A percentile compares a stretch with the other conserved stretches of the same genome.
Conservation (phyloP, 257 asterid genomes). For the Lycium ferocissimum region DNA sequence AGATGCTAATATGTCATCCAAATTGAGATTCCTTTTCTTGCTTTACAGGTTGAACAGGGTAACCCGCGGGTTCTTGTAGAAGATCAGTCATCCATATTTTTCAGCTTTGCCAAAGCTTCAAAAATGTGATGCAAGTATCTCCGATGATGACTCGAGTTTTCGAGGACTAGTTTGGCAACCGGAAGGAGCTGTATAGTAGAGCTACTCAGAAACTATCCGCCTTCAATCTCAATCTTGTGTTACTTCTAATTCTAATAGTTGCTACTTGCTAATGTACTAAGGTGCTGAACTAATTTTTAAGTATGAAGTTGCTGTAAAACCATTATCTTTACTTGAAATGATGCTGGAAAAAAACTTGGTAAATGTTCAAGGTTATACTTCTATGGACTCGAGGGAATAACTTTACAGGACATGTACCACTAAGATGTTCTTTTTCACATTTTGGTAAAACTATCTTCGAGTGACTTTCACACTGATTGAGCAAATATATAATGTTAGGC, state of each 20-base stretch:
- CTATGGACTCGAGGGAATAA: background rate
- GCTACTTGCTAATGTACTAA: background rate
- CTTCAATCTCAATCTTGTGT: background rate
- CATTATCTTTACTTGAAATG: background rate
- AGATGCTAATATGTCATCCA: background rate
- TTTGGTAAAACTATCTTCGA: background rate
- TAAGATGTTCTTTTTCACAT: background rate
- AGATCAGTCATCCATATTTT: conserved; percentile 44
- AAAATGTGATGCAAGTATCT: conserved; percentile 36
- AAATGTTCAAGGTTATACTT: background rate
- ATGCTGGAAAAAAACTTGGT: background rate
- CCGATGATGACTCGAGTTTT: background rate
- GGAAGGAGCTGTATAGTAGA: conserved; percentile 15
- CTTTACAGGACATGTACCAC: background rate
- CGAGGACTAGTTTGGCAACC: background rate
- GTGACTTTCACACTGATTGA: no score
- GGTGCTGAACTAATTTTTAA: background rate
- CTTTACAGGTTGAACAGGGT: conserved; percentile 54
- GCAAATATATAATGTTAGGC: no score
- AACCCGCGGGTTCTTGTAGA: conserved; percentile 46
- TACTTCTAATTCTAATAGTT: background rate
- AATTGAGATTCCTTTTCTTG: background rate
- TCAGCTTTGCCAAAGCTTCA: conserved; percentile 54
- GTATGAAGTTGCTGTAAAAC: background rate
- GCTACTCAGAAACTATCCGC: background rate